These are phyloP conservation scores for Saccharomycopsis selenospora DNA, from an alignment of 805 yeast genomes.

Conservation along the genomic window DNA sequence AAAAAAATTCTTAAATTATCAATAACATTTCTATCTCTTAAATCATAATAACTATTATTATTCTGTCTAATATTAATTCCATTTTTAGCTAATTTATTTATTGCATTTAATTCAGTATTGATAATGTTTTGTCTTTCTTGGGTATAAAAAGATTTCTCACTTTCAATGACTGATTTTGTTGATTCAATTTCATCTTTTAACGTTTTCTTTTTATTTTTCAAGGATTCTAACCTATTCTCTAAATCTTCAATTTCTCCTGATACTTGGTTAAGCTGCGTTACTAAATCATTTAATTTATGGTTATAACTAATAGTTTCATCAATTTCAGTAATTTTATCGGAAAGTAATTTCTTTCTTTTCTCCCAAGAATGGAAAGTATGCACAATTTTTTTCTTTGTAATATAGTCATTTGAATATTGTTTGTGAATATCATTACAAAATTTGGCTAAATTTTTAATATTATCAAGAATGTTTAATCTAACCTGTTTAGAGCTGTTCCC, in stretches of 20 bases:
- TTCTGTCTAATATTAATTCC: neutral
- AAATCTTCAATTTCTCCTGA: conserved; percentile 14
- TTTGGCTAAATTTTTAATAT: neutral
- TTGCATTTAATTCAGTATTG: conserved; percentile 11
- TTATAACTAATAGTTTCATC: conserved; percentile 5
- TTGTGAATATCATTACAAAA: neutral
- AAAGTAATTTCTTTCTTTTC: conserved; percentile 3
- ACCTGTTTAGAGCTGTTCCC: neutral
- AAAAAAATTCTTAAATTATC: conserved; percentile 18
- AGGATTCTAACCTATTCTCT: conserved; percentile 7
- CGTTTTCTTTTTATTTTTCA: conserved; percentile 10
- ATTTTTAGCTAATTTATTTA: conserved; percentile 11
- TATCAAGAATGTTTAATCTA: neutral
- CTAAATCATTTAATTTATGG: conserved; percentile 9
- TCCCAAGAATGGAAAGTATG: conserved; percentile 15
- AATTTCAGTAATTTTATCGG: conserved; percentile 7
- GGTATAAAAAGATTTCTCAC: conserved; percentile 13
- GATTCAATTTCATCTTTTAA: conserved; percentile 12
- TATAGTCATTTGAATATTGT: conserved; percentile 5
- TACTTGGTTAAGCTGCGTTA: conserved; percentile 6
- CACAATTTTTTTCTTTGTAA: conserved; percentile 1
- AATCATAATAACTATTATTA: neutral
- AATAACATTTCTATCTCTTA: conserved; percentile 17
- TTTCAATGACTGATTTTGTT: conserved; percentile 13
- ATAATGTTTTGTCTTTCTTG: conserved; percentile 3